Percentiles rank a stretch among this genome's conserved stretches.
phyloP scores from a whole-genome alignment of 371 early-diverging fungal genomes.

The Rhizomucor miehei region DNA sequence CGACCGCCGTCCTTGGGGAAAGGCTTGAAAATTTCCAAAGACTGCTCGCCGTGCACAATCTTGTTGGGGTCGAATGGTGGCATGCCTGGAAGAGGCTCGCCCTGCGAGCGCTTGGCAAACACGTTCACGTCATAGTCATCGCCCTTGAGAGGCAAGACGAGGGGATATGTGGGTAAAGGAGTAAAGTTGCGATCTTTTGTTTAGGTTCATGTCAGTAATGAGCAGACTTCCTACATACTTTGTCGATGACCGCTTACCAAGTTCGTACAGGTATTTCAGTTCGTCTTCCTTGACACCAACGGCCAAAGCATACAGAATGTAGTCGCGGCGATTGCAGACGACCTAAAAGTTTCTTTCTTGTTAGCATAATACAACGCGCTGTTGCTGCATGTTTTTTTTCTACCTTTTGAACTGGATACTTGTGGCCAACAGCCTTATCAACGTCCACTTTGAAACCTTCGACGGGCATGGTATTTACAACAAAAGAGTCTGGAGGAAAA shows the following conservation, averaged over 20 bases:
- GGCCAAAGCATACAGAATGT: constrained; percentile 64
- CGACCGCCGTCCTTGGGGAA: constrained; percentile 59
- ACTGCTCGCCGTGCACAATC: constrained; percentile 77
- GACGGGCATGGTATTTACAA: constrained; percentile 18
- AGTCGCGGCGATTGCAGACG: constrained; percentile 59
- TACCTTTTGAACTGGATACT: constrained; percentile 16
- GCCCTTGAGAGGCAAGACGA: constrained; percentile 64
- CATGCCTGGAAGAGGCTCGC: constrained; percentile 54
- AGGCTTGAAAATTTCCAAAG: constrained; percentile 55
- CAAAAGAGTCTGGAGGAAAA: too few relatives aligned
- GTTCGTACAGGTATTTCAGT: constrained; percentile 62
- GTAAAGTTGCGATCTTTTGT: constrained; percentile 55
- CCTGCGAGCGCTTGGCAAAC: constrained; percentile 49
- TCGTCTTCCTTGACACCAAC: constrained; percentile 61
- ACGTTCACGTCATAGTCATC: constrained; percentile 59
- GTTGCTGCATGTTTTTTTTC: not conserved
- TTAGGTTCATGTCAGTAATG: not conserved
- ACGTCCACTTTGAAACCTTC: constrained; percentile 27
- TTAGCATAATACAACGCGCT: not conserved
- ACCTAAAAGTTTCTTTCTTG: constrained; percentile 21
- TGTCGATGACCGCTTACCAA: constrained; percentile 26
- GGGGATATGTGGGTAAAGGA: constrained; percentile 73
- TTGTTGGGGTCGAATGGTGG: constrained; percentile 69
- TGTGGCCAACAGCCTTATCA: constrained; percentile 31
- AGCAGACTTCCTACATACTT: not conserved